phyloP scores from a whole-genome alignment of 768 basidiomycete genomes.

The Hygrophorus pudorinus region DNA sequence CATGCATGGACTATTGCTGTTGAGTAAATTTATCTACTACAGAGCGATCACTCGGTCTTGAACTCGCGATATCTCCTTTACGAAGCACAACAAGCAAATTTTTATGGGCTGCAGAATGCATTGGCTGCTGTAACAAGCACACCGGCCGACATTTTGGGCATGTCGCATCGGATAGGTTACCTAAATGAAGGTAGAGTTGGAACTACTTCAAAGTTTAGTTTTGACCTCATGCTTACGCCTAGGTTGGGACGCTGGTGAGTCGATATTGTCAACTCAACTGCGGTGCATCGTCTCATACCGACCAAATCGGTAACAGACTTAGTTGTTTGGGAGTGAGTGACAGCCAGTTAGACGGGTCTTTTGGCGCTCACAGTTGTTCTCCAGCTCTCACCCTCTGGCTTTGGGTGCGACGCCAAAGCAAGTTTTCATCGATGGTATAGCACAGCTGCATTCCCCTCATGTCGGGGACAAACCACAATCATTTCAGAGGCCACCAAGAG shows the following conservation, averaged over 20 bases:
- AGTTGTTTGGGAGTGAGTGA: constrained; percentile 62
- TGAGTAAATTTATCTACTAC: background rate
- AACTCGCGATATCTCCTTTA: constrained; percentile 70
- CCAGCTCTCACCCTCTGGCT: constrained; percentile 53
- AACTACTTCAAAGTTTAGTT: background rate
- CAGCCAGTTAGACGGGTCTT: too few species aligned
- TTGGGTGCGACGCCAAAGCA: constrained; percentile 82
- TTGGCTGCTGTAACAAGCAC: constrained; percentile 66
- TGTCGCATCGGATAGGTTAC: constrained; percentile 77
- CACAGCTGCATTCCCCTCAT: constrained; percentile 48
- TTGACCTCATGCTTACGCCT: background rate
- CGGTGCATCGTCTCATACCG: background rate
- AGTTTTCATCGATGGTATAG: constrained; percentile 85
- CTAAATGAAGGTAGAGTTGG: constrained; percentile 43
- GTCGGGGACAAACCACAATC: constrained; percentile 38
- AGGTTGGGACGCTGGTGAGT: constrained; percentile 70
- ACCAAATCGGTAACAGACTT: constrained; percentile 37
- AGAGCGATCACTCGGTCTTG: constrained; percentile 60
- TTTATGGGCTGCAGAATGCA: constrained; percentile 69
- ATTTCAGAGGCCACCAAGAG: constrained; percentile 39
- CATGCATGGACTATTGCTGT: constrained; percentile 1
- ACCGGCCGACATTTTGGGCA: constrained; percentile 64
- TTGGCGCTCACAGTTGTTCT: too few species aligned
- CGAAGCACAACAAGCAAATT: constrained; percentile 80
- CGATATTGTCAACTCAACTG: background rate